Conservation (phyloP, 768 basidiomycete species). For the Boletus huronensis region DNA sequence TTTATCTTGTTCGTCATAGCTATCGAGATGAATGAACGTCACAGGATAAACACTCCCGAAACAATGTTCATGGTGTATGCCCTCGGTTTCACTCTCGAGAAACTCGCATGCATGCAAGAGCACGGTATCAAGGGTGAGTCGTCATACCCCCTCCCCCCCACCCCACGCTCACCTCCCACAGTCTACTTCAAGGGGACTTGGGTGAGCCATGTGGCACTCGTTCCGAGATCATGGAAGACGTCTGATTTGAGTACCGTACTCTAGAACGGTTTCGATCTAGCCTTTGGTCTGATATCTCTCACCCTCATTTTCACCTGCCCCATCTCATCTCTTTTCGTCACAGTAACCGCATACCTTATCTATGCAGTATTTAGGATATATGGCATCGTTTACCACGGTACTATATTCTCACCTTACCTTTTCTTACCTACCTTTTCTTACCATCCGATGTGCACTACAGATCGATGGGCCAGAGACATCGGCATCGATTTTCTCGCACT, state of each 20-base stretch:
- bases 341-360: slow-evolving; percentile 74
- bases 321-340: slow-evolving; percentile 4
- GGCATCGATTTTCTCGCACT: slow-evolving; percentile 85
- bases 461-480: slow-evolving; percentile 58
- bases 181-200: slow-evolving; percentile 85
- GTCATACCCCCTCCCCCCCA: neutral
- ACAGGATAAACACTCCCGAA: slow-evolving; percentile 65
- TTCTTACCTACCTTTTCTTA: neutral
- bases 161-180: slow-evolving; percentile 26
- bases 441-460: slow-evolving; percentile 33
- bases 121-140: slow-evolving; percentile 80
- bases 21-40: slow-evolving; percentile 66
- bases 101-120: slow-evolving; percentile 92
- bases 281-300: slow-evolving; percentile 58
- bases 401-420: neutral
- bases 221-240: slow-evolving; percentile 7
- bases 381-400: slow-evolving; percentile 65
- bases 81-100: slow-evolving; percentile 86
- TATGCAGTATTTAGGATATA: slow-evolving; percentile 78
- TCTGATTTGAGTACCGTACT: slow-evolving; percentile 8
- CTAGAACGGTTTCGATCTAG: slow-evolving; percentile 90
- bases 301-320: neutral
- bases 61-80: slow-evolving; percentile 73
- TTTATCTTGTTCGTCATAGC: slow-evolving; percentile 78
- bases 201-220: slow-evolving; percentile 40